These are phyloP conservation scores for Neospora caninum DNA, from an alignment of 169 alveolate genomes.

Conservation along the genomic window DNA sequence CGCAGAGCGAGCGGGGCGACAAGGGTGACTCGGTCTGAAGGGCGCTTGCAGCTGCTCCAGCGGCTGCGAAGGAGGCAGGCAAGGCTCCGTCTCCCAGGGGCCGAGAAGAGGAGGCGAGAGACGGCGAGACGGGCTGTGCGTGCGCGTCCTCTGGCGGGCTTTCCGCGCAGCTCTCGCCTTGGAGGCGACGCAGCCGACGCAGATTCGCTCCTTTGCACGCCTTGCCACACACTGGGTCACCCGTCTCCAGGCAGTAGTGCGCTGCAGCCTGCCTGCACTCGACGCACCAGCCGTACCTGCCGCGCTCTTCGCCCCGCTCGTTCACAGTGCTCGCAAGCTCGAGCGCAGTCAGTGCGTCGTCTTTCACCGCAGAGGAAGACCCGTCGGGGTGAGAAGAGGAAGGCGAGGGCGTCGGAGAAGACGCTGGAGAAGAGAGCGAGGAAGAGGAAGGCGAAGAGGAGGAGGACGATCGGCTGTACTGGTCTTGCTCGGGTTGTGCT, in stretches of 20 bases:
- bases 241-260: conserved; percentile 12
- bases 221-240: not conserved
- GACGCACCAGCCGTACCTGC: not conserved
- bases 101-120: too few species aligned
- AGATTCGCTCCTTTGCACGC: not conserved
- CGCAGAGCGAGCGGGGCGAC: not conserved
- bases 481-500: too few species aligned
- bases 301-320: not conserved
- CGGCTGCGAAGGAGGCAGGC: not conserved
- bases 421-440: too few species aligned
- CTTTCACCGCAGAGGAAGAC: not conserved
- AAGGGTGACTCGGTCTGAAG: too few species aligned
- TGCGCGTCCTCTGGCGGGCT: not conserved
- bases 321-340: not conserved
- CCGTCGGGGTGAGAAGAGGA: too few species aligned
- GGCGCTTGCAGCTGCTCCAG: not conserved
- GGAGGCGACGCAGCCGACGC: conserved; percentile 11
- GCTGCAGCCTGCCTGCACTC: not conserved
- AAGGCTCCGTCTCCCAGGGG: not conserved
- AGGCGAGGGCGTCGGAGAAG: too few species aligned
- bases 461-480: too few species aligned
- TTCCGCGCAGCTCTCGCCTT: too few species aligned
- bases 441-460: too few species aligned
- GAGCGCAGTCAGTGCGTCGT: not conserved
- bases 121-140: not conserved